Percentiles rank a stretch among this genome's conserved stretches.
Evolutionary conservation across 331 rosid species (phyloP).

Genomic region (Ulmus americana): DNA sequence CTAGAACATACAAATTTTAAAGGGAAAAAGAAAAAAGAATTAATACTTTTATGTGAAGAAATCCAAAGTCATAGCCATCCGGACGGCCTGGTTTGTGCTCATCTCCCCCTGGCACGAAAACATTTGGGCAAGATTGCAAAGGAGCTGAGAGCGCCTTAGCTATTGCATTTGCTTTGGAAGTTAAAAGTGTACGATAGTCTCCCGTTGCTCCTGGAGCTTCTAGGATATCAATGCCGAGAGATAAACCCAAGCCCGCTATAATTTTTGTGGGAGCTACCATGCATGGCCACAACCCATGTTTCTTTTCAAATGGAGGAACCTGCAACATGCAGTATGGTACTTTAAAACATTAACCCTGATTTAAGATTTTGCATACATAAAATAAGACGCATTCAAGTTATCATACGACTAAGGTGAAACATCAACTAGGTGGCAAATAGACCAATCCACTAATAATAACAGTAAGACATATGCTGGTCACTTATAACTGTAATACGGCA

Average conservation of each 20-base stretch:
- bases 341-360: not conserved
- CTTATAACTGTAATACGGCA: not conserved
- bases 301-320: conserved; percentile 75
- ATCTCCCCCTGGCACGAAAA: conserved; percentile 87
- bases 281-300: conserved; percentile 78
- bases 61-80: conserved; percentile 94
- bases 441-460: conserved; percentile 2
- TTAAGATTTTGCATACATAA: not conserved
- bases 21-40: not conserved
- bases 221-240: conserved; percentile 87
- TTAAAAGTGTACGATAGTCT: conserved; percentile 81
- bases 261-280: conserved; percentile 99
- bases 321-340: conserved; percentile 24
- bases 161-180: conserved; percentile 80
- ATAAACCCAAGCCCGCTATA: conserved; percentile 89
- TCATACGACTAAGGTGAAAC: not conserved
- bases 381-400: not conserved
- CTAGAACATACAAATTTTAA: not conserved
- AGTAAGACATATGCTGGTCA: not conserved
- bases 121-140: conserved; percentile 51
- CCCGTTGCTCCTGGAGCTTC: conserved; percentile 98
- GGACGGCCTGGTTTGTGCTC: conserved; percentile 65
- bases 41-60: conserved; percentile 86
- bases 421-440: not conserved
- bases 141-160: conserved; percentile 89